Evolutionary conservation across 208 protist genomes (phyloP).

Genomic region (Trypanosoma mega): DNA sequence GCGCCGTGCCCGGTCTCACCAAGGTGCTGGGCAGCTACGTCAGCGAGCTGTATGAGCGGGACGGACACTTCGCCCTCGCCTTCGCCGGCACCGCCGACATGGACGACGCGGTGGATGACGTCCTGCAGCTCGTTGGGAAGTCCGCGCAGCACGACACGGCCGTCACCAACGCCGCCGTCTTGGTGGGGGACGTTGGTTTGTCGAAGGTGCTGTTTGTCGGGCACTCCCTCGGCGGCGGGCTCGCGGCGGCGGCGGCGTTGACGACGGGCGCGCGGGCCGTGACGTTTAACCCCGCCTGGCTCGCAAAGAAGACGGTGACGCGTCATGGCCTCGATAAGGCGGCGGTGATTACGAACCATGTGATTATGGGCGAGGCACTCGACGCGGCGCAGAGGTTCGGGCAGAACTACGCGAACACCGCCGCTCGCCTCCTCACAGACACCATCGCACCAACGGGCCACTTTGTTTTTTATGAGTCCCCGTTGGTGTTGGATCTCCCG

Average conservation of each 20-base stretch:
- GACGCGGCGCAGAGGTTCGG: slow-evolving; percentile 4
- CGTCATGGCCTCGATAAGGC: background rate
- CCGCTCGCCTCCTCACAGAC: background rate
- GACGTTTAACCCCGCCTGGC: slow-evolving; percentile 16
- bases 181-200: background rate
- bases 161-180: background rate
- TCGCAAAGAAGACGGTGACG: background rate
- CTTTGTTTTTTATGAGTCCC: background rate
- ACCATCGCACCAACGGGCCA: background rate
- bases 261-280: background rate
- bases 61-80: background rate
- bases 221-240: slow-evolving; percentile 6
- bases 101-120: background rate
- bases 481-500: background rate
- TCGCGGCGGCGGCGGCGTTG: slow-evolving; percentile 6
- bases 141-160: background rate
- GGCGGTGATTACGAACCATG: slow-evolving; percentile 2
- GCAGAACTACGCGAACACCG: background rate
- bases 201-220: background rate
- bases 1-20: background rate
- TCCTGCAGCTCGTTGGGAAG: slow-evolving; percentile 2
- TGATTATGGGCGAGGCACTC: slow-evolving; percentile 7
- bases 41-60: slow-evolving; percentile 1
- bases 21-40: background rate
- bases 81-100: background rate